Conservation (phyloP, 2,329 filamentous ascomycete genomes). For the Microsporum audouinii region DNA sequence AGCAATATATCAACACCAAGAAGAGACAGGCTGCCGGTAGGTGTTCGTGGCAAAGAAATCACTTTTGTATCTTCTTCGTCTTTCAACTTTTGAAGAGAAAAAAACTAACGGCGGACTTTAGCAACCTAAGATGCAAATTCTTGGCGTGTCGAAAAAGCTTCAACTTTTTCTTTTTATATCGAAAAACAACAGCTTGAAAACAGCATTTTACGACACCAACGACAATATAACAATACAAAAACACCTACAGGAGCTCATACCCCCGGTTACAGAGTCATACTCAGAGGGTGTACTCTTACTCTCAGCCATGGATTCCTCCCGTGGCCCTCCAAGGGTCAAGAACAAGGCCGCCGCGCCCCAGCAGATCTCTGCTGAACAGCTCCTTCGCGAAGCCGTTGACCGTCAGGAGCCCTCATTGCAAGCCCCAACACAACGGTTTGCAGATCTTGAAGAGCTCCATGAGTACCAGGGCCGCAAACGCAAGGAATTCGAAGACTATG, state of each 20-base stretch:
- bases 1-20: not conserved
- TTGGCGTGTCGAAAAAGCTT: not conserved
- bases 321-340: slow-evolving; percentile 91
- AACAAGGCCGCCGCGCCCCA: slow-evolving; percentile 90
- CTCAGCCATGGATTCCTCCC: slow-evolving; percentile 67
- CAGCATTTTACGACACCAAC: no score
- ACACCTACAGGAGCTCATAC: no score
- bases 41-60: not conserved
- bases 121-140: not conserved
- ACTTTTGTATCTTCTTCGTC: not conserved
- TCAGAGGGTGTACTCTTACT: not conserved
- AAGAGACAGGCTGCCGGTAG: not conserved
- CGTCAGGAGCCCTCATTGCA: slow-evolving; percentile 80
- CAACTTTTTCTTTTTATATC: not conserved
- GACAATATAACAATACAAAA: no score
- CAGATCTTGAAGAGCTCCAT: slow-evolving; percentile 93
- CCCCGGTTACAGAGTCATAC: no score
- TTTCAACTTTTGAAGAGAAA: not conserved
- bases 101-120: not conserved
- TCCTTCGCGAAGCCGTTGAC: slow-evolving; percentile 93
- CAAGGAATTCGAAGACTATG: slow-evolving; percentile 96
- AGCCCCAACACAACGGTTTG: slow-evolving; percentile 86
- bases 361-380: slow-evolving; percentile 92
- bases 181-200: no score
- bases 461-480: slow-evolving; percentile 93